Evolutionary conservation across 352 stramenopile species (phyloP), one percentile per base, ranked within the genome.

Genomic region (Globisporangium nagaii): DNA sequence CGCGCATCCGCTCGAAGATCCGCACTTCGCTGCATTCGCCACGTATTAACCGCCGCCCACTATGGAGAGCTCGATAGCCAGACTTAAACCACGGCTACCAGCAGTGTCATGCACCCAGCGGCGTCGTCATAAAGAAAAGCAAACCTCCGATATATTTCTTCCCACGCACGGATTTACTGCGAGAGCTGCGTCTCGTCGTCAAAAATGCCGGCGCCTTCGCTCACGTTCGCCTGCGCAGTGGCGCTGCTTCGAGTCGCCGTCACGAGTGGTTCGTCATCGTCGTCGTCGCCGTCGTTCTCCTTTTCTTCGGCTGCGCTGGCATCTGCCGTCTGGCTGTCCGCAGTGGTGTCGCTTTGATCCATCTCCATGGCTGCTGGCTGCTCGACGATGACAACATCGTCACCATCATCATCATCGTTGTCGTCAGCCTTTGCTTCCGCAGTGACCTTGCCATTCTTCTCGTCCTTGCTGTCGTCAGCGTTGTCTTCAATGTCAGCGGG

Each of bases 11-110:
- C 65, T 89, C 2, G 75, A 93, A 65, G 70, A 89, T 47, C 76
- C 82, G 7, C 71, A 79, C 6, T 90, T 86, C 19, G 71, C 70
- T 4, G 79, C 82, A 0, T 90, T 90, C 47, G 64, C 69, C 13
- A 65, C 60, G 20, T 66, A 54, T 36, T 62, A 51, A 65, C n/a
- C 13, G 10, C 4, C 1, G n/a, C n/a, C n/a, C n/a, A n/a, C n/a
- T n/a, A n/a, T n/a, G n/a, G n/a, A n/a, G n/a, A n/a, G n/a, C n/a
- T n/a, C n/a, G n/a, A n/a, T n/a, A n/a, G n/a, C n/a, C n/a, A n/a
- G n/a, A n/a, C n/a, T n/a, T n/a, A n/a, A n/a, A n/a, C n/a, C n/a
- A n/a, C n/a, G n/a, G n/a, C n/a, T n/a, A n/a, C n/a, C n/a, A n/a
- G n/a, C n/a, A n/a, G n/a, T n/a, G n/a, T n/a, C n/a, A n/a, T n/a